A percentile compares a stretch with the other conserved stretches of the same genome.
Evolutionary conservation across 495 filamentous ascomycete species (phyloP).

Genomic region (Aspergillus saccharolyticus): DNA sequence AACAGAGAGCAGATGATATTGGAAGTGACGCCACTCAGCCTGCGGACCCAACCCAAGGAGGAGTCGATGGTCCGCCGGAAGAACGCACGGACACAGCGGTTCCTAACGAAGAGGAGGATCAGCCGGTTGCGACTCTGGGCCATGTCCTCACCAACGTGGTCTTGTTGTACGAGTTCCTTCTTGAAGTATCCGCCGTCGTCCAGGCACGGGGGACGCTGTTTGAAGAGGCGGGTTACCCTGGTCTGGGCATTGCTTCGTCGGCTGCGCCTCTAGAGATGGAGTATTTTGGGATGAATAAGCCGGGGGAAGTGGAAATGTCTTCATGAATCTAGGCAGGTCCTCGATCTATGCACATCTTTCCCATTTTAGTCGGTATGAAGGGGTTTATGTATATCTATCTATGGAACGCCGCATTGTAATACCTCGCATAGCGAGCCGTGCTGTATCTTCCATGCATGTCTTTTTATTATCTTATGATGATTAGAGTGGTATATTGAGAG

Average conservation of each 20-base stretch:
- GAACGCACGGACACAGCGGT: conserved; percentile 26
- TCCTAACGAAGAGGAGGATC: conserved; percentile 37
- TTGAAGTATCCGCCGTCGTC: conserved; percentile 82
- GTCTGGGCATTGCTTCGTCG: background rate
- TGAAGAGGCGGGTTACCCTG: conserved; percentile 65
- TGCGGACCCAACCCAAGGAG: background rate
- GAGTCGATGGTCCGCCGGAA: conserved; percentile 18
- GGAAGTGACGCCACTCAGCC: too few relatives aligned
- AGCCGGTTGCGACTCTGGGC: conserved; percentile 57
- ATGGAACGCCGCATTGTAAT: too few relatives aligned
- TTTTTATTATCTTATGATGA: too few relatives aligned
- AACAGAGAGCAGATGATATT: background rate
- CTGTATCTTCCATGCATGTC: too few relatives aligned
- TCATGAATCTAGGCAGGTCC: background rate
- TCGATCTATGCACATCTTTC: too few relatives aligned
- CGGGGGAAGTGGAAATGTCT: background rate
- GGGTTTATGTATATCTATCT: too few relatives aligned
- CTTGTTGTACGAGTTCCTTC: conserved; percentile 67
- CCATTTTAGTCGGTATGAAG: too few relatives aligned
- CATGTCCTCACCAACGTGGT: conserved; percentile 74
- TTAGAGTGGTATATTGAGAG: too few relatives aligned
- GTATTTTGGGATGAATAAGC: background rate
- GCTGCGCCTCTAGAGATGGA: background rate
- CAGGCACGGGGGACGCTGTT: conserved; percentile 84
- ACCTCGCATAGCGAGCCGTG: too few relatives aligned